Base-by-base conservation (phyloP, 1,284 basidiomycete genomes). In the Singerocomus rubriflavus region DNA sequence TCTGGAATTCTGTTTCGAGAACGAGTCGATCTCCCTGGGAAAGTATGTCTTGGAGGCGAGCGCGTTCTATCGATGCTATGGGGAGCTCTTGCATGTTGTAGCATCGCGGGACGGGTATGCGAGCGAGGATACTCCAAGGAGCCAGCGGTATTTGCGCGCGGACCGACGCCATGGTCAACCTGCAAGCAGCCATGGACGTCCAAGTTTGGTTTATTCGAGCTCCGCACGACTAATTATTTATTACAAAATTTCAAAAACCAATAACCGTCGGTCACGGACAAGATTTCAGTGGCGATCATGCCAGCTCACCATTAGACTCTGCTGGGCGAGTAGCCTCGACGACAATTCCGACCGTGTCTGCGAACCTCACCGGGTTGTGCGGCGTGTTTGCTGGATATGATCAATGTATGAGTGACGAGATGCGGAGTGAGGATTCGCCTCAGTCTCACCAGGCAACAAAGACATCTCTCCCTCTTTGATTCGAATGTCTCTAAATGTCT, bases 281-380 rank as follows among this genome's bases (percentile, higher is more conserved):
- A 31, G 13, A 5, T 21, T n/a, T 29, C 32, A 12, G 2, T 8
- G 6, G 25, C 4, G 2, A 39, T 36, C 8, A 12, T 2, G 11
- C 5, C 16, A 26, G 48, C 73, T 40, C 54, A 85, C 86, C 86
- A 37, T 76, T 70, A 0, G 85, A 78, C 11, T 60, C 69, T 30
- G 73, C 75, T 0, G 94, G 93, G 39, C 96, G 77, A 35, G 89
- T 84, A n/a, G 92, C 81, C 71, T 99, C 96, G 43, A 98, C 77
- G 6, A 98, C 96, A n/a, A 98, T 76, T 2, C 96, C 95, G 45
- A 98, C 85, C 0, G 96, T 98, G 69, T 98, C 76, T 2, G 85
- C 85, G 57, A 89, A 95, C 10, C 96, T 82, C 26, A 94, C 87
- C 8, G 96, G 96, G 60, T 95, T 96, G 72, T 98, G 96, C 0